phyloP scores from a whole-genome alignment of 179 eudicot genomes.

The Pouteria campechiana region DNA sequence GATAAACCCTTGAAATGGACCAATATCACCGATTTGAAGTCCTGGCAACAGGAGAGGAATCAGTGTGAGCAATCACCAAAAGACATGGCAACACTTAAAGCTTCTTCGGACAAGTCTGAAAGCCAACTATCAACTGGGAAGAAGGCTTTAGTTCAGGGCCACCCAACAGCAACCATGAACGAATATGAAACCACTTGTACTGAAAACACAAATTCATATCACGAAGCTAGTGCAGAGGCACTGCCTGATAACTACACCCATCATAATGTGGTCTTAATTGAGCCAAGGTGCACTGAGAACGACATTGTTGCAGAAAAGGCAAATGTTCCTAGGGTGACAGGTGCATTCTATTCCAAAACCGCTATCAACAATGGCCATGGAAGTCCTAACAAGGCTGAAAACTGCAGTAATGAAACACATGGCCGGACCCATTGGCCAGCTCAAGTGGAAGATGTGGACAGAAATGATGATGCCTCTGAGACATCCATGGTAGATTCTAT shows the following conservation, averaged over 20 bases:
- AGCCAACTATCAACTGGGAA: conserved; percentile 16
- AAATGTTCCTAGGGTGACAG: conserved; percentile 5
- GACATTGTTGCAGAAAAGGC: conserved; percentile 8
- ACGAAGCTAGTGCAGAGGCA: conserved; percentile 13
- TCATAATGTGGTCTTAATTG: conserved; percentile 13
- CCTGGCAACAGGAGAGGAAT: conserved; percentile 20
- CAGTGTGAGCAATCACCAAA: conserved; percentile 19
- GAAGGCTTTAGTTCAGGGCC: conserved; percentile 17
- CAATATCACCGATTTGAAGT: conserved; percentile 6
- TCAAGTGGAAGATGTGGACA: conserved; percentile 24
- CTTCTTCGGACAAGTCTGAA: conserved; percentile 11
- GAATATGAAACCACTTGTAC: conserved; percentile 10
- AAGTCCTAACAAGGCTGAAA: conserved; percentile 14
- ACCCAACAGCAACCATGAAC: conserved; percentile 6
- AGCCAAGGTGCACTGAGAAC: conserved; percentile 9
- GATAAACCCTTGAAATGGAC: conserved; percentile 18
- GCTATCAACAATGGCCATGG: no score
- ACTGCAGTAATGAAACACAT: conserved; percentile 11
- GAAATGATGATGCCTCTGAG: conserved; percentile 56
- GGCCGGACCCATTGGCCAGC: conserved; percentile 16
- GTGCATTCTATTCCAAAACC: conserved; percentile 6
- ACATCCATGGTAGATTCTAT: conserved; percentile 57
- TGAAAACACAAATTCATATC: conserved; percentile 13
- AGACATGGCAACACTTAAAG: conserved; percentile 8
- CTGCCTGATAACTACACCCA: conserved; percentile 10